phyloP scores from a whole-genome alignment of 805 yeast genomes.

The Grigorovia transvaalensis region DNA sequence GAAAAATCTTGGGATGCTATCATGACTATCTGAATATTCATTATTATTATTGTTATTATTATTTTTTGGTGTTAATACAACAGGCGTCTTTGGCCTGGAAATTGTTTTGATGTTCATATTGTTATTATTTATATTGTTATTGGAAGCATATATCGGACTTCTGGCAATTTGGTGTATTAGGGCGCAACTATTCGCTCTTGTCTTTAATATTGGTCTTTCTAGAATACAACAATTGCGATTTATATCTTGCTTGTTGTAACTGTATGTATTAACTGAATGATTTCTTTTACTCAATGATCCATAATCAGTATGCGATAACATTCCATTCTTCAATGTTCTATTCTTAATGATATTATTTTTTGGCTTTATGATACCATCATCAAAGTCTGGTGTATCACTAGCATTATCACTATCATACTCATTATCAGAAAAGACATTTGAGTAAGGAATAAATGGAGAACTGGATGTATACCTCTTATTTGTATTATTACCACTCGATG shows the following conservation, averaged over 20 bases:
- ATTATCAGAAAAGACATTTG: constrained; percentile 1
- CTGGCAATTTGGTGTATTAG: constrained; percentile 8
- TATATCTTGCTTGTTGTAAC: not conserved
- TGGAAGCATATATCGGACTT: not conserved
- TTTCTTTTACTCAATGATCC: not conserved
- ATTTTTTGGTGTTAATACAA: not conserved
- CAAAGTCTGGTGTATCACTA: not conserved
- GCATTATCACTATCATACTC: not conserved
- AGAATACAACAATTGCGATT: not conserved
- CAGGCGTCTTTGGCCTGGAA: too few relatives aligned
- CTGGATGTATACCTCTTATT: not conserved
- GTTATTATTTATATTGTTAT: not conserved
- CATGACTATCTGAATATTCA: not conserved
- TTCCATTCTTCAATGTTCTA: not conserved
- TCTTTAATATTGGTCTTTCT: constrained; percentile 1
- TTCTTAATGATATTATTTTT: not conserved
- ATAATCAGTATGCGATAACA: not conserved
- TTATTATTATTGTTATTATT: not conserved
- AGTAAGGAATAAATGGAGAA: not conserved
- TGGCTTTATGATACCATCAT: not conserved
- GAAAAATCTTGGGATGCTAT: not conserved
- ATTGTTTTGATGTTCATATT: not conserved
- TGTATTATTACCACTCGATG: not conserved
- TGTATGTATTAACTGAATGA: not conserved
- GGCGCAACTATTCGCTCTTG: constrained; percentile 9